Evolutionary conservation across 495 filamentous ascomycete genomes (phyloP), one percentile per base, ranked within the genome.

Genomic region (Penicillium pancosmium): DNA sequence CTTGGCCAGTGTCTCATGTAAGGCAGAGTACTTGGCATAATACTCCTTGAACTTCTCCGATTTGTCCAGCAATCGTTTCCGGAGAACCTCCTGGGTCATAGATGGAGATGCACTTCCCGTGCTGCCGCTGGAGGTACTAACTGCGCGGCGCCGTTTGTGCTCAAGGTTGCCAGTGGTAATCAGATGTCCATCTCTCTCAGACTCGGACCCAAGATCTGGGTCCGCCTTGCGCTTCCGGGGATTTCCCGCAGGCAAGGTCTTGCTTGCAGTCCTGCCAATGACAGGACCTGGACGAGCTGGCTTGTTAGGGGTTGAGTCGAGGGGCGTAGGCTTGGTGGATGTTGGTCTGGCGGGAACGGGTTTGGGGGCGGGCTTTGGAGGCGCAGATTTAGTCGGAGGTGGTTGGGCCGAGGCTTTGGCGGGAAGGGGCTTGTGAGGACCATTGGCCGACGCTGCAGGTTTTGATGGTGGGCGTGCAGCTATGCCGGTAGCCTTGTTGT

Each of bases 1-100:
- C 1, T 62, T 70, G n/a, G 75, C 71, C 34, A 91, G 72, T 64
- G 86, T 79, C 51, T 78, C 68, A 66, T 91, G 85, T 55, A 91
- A 71, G 33, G 73, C 65, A 68, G 81, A 78, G 67, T 92, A 92
- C 35, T 81, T 83, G 34, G 78, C 75, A 66, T 91, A 90, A 34
- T 69, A 80, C 49, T 72, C 70, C 67, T 85, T 86, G 73, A 91
- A 91, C 38, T 63, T 77, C 62, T 78, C 76, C 9, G 86, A 87
- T 66, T 84, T 82, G 48, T 82, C 72, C 54, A 86, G 68, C 23
- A 80, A 61, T 31, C 71, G 73, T 54, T 76, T 71, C 4, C 66
- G 66, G 8, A 68, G 70, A 9, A 77, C 52, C n/a, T 79, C 75
- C 25, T 72, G 69, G 58, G 74, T 77, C 58, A 79, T 67, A 2